Percentiles rank a stretch among this genome's conserved stretches.
Conservation (phyloP, 31 red algal species). For the Endocladia muricata region DNA sequence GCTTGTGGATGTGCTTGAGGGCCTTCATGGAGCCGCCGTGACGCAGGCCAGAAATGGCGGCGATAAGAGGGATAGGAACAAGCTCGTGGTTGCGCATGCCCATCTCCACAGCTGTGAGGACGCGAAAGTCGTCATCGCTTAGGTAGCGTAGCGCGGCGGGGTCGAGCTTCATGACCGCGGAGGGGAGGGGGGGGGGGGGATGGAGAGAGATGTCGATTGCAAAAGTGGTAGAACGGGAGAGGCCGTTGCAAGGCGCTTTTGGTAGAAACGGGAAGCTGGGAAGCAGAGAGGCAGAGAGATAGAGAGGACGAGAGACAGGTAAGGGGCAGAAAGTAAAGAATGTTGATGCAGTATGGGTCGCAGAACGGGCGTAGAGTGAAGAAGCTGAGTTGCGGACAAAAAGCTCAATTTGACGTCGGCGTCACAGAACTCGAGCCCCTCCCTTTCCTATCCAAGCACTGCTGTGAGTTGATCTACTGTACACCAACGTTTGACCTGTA, state of each 20-base stretch:
- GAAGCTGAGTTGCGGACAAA: no score
- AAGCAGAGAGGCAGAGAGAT: background rate
- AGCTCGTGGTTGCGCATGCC: constrained; percentile 99
- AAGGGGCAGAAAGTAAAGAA: background rate
- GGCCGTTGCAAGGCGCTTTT: background rate
- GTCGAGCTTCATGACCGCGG: constrained; percentile 86
- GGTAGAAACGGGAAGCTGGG: background rate
- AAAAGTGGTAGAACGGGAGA: no score
- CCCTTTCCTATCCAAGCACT: no score
- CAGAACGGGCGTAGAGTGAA: no score
- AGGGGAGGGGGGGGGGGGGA: background rate
- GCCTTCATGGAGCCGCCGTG: constrained; percentile 60
- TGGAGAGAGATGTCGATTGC: background rate
- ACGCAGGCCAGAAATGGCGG: constrained; percentile 61
- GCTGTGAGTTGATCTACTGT: no score
- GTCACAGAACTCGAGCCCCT: no score
- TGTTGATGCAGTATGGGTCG: background rate
- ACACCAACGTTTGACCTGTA: no score
- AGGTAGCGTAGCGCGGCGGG: constrained; percentile 77
- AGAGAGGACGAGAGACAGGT: background rate
- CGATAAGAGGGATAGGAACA: constrained; percentile 82
- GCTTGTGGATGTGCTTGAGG: constrained; percentile 67
- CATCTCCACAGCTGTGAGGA: constrained; percentile 92
- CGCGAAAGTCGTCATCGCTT: constrained; percentile 80
- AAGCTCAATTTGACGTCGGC: no score